Evolutionary conservation across 23 red algal genomes (phyloP), one percentile per base, ranked within the genome.

Genomic region (Gracilaria caudata): DNA sequence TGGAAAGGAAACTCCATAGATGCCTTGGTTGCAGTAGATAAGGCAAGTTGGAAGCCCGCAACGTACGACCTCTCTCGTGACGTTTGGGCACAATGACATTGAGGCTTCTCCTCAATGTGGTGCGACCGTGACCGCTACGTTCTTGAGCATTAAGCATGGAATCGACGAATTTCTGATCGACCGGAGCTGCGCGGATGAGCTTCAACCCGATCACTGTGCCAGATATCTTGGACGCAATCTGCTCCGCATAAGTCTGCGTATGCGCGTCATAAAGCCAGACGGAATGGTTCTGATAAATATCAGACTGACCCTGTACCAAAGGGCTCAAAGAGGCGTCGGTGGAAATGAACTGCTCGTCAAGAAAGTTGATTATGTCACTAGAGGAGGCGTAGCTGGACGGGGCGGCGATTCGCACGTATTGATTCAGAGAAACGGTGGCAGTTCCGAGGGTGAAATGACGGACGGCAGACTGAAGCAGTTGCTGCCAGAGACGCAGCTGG

Each of bases 271-370:
- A 91, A 10, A 91, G 32, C 87, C 87, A 91, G 8, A 91, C 64
- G 0, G 87, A 91, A 25, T 81, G 76, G 54, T 91, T 91, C 75
- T 91, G 77, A 24, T 68, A 91, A 25, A 91, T 63, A n/a, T 91
- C 87, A 1, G 60, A n/a, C 30, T 82, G 87, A 28, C 87, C 87
- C 56, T 82, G 87, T 19, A 81, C 87, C 29, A 91, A 35, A 34
- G 47, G 25, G 35, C 72, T 51, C 7, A 20, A 1, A 34, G 72
- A 78, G 2, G 23, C n/a, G n/a, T 58, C 5, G 4, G 36, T 5
- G 0, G 28, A 11, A 14, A 58, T 21, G 4, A 33, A 36, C 26
- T 80, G 77, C 25, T 80, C 56, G 23, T 80, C 7, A 3, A 89
- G 54, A 47, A 89, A 89, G 71, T 78, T 58, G 40, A 74, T 37